Evolutionary conservation across 2,329 filamentous ascomycete species (phyloP).

Genomic region (Penicillium verrucosum): DNA sequence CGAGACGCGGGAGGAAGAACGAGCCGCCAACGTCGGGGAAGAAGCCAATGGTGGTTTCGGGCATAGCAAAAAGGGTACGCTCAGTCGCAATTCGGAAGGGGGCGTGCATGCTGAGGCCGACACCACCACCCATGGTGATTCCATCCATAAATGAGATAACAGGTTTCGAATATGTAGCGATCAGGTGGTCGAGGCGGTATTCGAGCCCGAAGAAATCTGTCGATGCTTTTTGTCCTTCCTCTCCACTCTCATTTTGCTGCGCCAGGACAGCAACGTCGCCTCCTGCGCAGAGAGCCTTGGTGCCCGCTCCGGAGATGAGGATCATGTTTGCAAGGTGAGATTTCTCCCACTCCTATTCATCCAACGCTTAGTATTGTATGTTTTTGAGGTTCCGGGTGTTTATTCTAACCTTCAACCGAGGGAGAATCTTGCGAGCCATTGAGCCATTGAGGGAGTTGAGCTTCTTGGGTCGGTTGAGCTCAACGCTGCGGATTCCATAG

Average conservation of each 20-base stretch:
- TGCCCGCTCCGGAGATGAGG: constrained; percentile 84
- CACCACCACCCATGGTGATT: constrained; percentile 96
- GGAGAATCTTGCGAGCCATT: constrained; percentile 93
- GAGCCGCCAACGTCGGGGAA: constrained; percentile 97
- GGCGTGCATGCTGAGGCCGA: constrained; percentile 89
- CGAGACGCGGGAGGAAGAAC: constrained; percentile 89
- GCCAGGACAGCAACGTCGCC: constrained; percentile 85
- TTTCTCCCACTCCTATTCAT: constrained; percentile 75
- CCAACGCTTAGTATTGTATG: constrained; percentile 13
- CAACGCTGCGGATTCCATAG: constrained; percentile 85
- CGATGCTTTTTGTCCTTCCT: constrained; percentile 69
- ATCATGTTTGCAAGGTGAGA: constrained; percentile 91
- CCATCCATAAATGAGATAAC: constrained; percentile 96
- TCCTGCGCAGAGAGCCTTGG: constrained; percentile 84
- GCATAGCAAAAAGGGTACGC: constrained; percentile 95
- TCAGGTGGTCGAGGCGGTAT: constrained; percentile 93
- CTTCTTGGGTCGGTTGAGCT: constrained; percentile 90
- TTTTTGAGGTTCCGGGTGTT: background rate
- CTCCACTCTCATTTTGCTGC: constrained; percentile 63
- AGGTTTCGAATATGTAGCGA: constrained; percentile 89
- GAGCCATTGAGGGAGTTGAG: constrained; percentile 89
- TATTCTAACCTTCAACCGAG: constrained; percentile 62
- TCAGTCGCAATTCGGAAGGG: constrained; percentile 97
- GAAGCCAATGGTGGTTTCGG: constrained; percentile 96
- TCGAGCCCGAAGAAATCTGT: constrained; percentile 87